A percentile compares a stretch with the other conserved stretches of the same genome.
Evolutionary conservation across 768 basidiomycete genomes (phyloP).

Genomic region (Leccinum arenicola): DNA sequence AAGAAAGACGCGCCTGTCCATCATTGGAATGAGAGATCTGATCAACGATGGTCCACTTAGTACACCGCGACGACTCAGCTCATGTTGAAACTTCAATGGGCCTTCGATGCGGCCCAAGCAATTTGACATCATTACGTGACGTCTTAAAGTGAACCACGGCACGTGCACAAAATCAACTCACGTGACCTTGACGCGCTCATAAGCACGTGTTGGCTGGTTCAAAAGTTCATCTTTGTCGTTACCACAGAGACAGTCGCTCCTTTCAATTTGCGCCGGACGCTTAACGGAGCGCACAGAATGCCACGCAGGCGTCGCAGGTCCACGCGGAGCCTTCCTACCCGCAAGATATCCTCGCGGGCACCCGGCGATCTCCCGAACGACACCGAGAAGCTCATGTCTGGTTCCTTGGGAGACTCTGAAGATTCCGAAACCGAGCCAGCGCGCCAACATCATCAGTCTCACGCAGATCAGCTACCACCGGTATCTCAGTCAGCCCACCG

Average conservation of each 20-base stretch:
- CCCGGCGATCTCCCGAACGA: slow-evolving; percentile 14
- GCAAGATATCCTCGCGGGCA: slow-evolving; percentile 11
- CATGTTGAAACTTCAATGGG: not conserved
- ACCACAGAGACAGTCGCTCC: slow-evolving; percentile 19
- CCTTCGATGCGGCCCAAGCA: not conserved
- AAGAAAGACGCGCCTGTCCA: slow-evolving; percentile 42
- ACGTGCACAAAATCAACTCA: slow-evolving; percentile 29
- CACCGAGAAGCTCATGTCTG: slow-evolving; percentile 21
- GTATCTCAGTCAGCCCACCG: slow-evolving; percentile 15
- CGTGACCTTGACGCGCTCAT: slow-evolving; percentile 27
- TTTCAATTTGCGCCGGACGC: slow-evolving; percentile 29
- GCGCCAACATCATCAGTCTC: slow-evolving; percentile 5
- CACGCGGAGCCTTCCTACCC: slow-evolving; percentile 3
- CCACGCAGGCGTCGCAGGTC: slow-evolving; percentile 14
- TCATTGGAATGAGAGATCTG: slow-evolving; percentile 11
- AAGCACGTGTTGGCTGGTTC: slow-evolving; percentile 22
- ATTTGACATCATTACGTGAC: not conserved
- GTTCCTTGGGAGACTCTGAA: not conserved
- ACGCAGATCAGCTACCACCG: slow-evolving; percentile 8
- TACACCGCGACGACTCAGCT: slow-evolving; percentile 2
- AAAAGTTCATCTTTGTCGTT: not conserved
- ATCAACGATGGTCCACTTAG: not conserved
- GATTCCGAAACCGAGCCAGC: not conserved
- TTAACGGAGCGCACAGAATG: slow-evolving; percentile 14
- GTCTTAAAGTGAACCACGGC: not conserved